phyloP scores from a whole-genome alignment of 352 stramenopile species.

The Aphanomyces astaci region DNA sequence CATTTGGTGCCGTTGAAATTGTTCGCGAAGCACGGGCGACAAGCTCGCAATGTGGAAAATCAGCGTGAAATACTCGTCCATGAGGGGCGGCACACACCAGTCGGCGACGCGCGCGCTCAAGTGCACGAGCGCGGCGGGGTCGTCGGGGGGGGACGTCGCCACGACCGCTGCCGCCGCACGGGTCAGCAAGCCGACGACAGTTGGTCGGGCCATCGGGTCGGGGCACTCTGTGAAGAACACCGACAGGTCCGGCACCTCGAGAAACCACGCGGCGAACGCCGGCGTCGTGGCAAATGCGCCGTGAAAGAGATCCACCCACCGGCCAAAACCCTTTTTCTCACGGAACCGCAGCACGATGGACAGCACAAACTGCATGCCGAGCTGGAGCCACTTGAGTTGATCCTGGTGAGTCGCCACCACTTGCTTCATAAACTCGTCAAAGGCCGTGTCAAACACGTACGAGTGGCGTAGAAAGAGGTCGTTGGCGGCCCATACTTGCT shows the following conservation, averaged over 20 bases:
- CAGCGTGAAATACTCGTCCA: slow-evolving; percentile 84
- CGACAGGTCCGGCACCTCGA: slow-evolving; percentile 53
- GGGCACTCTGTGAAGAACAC: slow-evolving; percentile 76
- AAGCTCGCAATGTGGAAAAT: slow-evolving; percentile 68
- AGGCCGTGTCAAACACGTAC: slow-evolving; percentile 94
- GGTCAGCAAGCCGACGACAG: slow-evolving; percentile 75
- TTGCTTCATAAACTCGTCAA: slow-evolving; percentile 90
- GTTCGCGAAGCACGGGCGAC: slow-evolving; percentile 38
- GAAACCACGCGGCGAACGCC: slow-evolving; percentile 58
- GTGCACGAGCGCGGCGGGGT: slow-evolving; percentile 26
- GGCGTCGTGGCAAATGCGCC: slow-evolving; percentile 69
- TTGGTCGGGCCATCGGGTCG: slow-evolving; percentile 77
- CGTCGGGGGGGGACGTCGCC: slow-evolving; percentile 27
- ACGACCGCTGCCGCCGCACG: slow-evolving; percentile 63
- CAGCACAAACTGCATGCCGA: slow-evolving; percentile 76
- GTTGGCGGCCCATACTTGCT: slow-evolving; percentile 91
- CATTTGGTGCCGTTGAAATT: slow-evolving; percentile 58
- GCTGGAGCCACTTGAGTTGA: neutral
- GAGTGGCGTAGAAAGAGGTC: slow-evolving; percentile 91
- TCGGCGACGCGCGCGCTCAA: slow-evolving; percentile 27
- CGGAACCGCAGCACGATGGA: slow-evolving; percentile 81
- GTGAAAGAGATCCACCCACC: slow-evolving; percentile 71
- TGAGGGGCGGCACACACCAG: slow-evolving; percentile 45
- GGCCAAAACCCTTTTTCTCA: slow-evolving; percentile 79
- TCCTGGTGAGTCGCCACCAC: slow-evolving; percentile 54